These are phyloP conservation scores for Kregervanrija pseudodelftensis DNA, from an alignment of 805 yeast genomes.

Conservation along the genomic window DNA sequence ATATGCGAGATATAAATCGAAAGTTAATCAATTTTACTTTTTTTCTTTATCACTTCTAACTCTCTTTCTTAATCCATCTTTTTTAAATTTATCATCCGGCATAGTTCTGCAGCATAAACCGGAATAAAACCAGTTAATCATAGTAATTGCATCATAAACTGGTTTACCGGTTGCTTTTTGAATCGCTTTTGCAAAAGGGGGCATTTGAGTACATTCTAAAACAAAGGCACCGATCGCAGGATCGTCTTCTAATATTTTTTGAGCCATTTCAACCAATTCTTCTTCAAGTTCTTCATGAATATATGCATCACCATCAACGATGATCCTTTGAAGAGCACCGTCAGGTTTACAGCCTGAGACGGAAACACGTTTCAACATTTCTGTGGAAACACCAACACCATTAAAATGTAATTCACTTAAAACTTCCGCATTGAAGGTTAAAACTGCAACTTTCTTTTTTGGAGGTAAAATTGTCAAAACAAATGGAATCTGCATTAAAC, in stretches of 20 bases:
- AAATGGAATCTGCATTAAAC: constrained; percentile 26
- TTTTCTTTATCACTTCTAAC: constrained; percentile 21
- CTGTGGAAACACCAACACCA: constrained; percentile 24
- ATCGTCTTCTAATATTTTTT: constrained; percentile 13
- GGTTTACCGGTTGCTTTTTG: constrained; percentile 23
- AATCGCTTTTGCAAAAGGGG: constrained; percentile 26
- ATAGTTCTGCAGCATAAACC: constrained; percentile 19
- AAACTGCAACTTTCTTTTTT: constrained; percentile 21
- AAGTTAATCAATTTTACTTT: not conserved
- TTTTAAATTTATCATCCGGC: constrained; percentile 16
- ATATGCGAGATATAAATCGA: not conserved
- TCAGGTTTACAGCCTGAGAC: constrained; percentile 17
- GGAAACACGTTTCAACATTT: constrained; percentile 11
- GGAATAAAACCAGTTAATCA: constrained; percentile 28
- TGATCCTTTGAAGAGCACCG: constrained; percentile 22
- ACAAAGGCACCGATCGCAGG: constrained; percentile 24
- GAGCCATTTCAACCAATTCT: constrained; percentile 21
- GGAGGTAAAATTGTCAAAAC: constrained; percentile 16
- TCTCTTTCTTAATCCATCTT: constrained; percentile 19
- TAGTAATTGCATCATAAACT: constrained; percentile 27
- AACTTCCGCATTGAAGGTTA: constrained; percentile 25
- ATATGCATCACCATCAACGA: constrained; percentile 21
- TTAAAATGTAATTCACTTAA: constrained; percentile 24
- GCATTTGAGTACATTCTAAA: constrained; percentile 31
- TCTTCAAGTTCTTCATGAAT: constrained; percentile 19